Percentiles rank a stretch among this genome's conserved stretches.
phyloP scores from a whole-genome alignment of 768 basidiomycete genomes.

The Lactarius vividus region DNA sequence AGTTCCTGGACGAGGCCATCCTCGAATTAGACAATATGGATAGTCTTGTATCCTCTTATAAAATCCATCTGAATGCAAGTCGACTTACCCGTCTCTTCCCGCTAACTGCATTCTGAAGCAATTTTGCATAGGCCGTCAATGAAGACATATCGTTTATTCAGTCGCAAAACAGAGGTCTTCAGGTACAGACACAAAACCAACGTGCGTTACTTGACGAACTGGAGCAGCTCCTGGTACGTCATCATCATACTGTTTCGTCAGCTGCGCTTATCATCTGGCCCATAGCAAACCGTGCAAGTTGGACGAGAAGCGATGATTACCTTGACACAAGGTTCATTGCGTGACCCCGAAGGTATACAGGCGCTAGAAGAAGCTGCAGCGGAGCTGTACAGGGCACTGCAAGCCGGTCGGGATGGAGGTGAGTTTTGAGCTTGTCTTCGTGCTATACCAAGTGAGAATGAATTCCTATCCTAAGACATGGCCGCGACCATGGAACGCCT shows the following conservation, averaged over 20 bases:
- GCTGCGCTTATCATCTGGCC: not conserved
- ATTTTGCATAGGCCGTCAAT: conserved; percentile 67
- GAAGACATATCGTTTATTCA: conserved; percentile 97
- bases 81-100: conserved; percentile 2
- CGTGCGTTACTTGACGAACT: conserved; percentile 79
- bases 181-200: conserved; percentile 97
- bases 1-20: conserved; percentile 86
- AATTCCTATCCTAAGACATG: conserved; percentile 59
- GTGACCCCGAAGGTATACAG: conserved; percentile 71
- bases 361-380: conserved; percentile 78
- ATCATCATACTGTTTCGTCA: not conserved
- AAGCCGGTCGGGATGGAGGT: conserved; percentile 89
- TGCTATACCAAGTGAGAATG: not conserved
- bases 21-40: conserved; percentile 90
- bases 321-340: conserved; percentile 87
- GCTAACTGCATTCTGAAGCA: not conserved
- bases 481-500: conserved; percentile 95
- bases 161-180: conserved; percentile 92
- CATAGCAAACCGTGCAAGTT: conserved; percentile 93
- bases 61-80: conserved; percentile 91
- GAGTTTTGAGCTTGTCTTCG: conserved; percentile 21
- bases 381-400: conserved; percentile 92
- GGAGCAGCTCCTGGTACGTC: conserved; percentile 73
- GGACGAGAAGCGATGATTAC: conserved; percentile 67
- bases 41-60: conserved; percentile 85